A percentile compares a stretch with the other conserved stretches of the same genome.
These are phyloP conservation scores for Ascobolus immersus DNA, from an alignment of 495 filamentous ascomycete genomes.

Conservation along the genomic window DNA sequence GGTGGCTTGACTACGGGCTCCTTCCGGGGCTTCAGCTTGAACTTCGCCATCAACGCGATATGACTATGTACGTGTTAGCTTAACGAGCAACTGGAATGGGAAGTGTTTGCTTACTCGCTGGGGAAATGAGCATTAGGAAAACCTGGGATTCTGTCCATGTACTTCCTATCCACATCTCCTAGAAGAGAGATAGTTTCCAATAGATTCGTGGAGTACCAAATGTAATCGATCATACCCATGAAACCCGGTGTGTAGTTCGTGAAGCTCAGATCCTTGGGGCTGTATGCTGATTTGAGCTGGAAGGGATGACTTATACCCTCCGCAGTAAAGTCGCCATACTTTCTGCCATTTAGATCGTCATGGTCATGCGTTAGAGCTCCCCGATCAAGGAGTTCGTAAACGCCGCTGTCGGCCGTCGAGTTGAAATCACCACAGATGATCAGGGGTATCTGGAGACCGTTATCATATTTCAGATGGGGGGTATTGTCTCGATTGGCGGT, in stretches of 20 bases:
- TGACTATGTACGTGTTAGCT: conserved; percentile 22
- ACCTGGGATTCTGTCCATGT: conserved; percentile 70
- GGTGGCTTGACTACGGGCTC: conserved; percentile 42
- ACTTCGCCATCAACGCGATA: conserved; percentile 75
- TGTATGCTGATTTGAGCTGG: conserved; percentile 70
- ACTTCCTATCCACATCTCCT: conserved; percentile 71
- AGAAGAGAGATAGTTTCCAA: conserved; percentile 69
- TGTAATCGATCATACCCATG: conserved; percentile 76
- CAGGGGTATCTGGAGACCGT: conserved; percentile 64
- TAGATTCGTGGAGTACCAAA: conserved; percentile 86
- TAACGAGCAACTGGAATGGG: not conserved
- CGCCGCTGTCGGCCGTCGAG: conserved; percentile 54
- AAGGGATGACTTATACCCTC: conserved; percentile 88
- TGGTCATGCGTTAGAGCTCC: conserved; percentile 50
- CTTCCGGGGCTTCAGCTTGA: conserved; percentile 65
- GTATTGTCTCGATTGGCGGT: conserved; percentile 36
- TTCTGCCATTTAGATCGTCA: conserved; percentile 40
- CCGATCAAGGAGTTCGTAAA: conserved; percentile 63
- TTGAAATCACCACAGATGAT: conserved; percentile 92
- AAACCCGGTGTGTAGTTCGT: conserved; percentile 92
- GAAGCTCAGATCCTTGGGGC: conserved; percentile 52
- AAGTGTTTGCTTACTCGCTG: conserved; percentile 32
- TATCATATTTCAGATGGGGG: conserved; percentile 53
- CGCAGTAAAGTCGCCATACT: conserved; percentile 74
- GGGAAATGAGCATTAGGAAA: conserved; percentile 97